Evolutionary conservation across 805 yeast species (phyloP).

Genomic region (Suhomyces tanzawaensis): DNA sequence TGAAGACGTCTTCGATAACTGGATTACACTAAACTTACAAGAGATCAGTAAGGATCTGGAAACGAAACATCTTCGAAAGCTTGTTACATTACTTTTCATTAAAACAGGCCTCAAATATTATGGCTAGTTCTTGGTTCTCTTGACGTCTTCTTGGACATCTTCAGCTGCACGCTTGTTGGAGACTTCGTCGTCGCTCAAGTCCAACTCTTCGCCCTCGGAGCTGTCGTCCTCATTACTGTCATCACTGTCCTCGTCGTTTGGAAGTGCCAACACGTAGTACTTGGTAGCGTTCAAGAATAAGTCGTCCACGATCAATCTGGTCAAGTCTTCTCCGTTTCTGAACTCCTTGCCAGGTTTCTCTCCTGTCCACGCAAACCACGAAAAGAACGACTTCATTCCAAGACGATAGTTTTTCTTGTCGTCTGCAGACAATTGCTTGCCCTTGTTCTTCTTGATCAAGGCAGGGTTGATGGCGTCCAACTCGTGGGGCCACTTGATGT

Average conservation of each 20-base stretch:
- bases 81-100: too few species aligned
- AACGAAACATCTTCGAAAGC: too few species aligned
- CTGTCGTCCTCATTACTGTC: slow-evolving; percentile 24
- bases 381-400: slow-evolving; percentile 82
- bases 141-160: too few species aligned
- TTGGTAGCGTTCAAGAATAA: slow-evolving; percentile 82
- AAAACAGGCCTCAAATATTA: too few species aligned
- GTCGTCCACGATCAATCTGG: slow-evolving; percentile 71
- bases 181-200: slow-evolving; percentile 51
- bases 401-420: slow-evolving; percentile 61
- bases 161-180: slow-evolving; percentile 1
- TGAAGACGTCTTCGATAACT: too few species aligned
- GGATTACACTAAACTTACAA: too few species aligned
- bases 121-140: too few species aligned
- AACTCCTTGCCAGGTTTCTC: slow-evolving; percentile 72
- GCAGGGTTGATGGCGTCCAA: slow-evolving; percentile 56
- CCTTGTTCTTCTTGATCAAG: slow-evolving; percentile 38
- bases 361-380: slow-evolving; percentile 88
- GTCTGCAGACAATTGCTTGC: slow-evolving; percentile 40
- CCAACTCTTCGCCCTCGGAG: slow-evolving; percentile 51
- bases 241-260: slow-evolving; percentile 50
- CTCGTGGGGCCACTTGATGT: slow-evolving; percentile 68
- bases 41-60: too few species aligned
- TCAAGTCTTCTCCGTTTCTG: slow-evolving; percentile 75
- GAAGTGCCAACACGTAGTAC: slow-evolving; percentile 73